Evolutionary conservation across 164 flowering plant genomes (phyloP), one percentile per base, ranked within the genome.

Genomic region (Kingdonia uniflora): DNA sequence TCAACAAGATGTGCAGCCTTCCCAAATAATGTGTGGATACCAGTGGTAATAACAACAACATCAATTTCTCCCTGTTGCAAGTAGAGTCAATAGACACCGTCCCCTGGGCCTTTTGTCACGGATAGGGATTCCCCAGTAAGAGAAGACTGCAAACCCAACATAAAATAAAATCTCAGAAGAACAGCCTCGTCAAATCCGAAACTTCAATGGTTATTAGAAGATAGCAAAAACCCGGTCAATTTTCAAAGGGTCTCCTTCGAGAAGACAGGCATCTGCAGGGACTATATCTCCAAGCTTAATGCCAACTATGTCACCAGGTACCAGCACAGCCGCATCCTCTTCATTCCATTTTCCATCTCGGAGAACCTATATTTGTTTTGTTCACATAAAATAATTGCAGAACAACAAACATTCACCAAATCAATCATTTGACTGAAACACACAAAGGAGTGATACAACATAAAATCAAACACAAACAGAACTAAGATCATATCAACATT

Each of bases 221-320:
- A 10, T 25, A 19, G 17, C 16, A 13, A 16, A 55, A 50, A 86
- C 97, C 81, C 84, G 97, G 58, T 89, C 95, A 45, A 89, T 84
- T 67, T 82, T 89, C 52, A 89, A 46, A 0, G 97, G 95, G 68
- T 89, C 95, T 15, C 95, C 97, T 1, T 84, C 87, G 42, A 86
- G 81, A 15, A 86, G 80, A 57, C 97, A 94, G 54, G 90, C 81
- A 82, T 89, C 95, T 10, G 95, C 97, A 29, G 97, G 92, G 57
- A 89, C 51, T 15, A 89, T 89, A 51, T 86, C 95, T 19, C 97
- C 97, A 41, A 86, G 88, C 62, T 86, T 84, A 14, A 88, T 64
- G 56, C 87, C 76, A 43, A 88, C 69, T 17, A 85, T 70, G 55
- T 88, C 97, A 29, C 97, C 97, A 48, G 97, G 97, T 48, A 89